A percentile compares a stretch with the other conserved stretches of the same genome.
Evolutionary conservation across 345 rosid genomes (phyloP).

Genomic region (Rhizophora mangle): DNA sequence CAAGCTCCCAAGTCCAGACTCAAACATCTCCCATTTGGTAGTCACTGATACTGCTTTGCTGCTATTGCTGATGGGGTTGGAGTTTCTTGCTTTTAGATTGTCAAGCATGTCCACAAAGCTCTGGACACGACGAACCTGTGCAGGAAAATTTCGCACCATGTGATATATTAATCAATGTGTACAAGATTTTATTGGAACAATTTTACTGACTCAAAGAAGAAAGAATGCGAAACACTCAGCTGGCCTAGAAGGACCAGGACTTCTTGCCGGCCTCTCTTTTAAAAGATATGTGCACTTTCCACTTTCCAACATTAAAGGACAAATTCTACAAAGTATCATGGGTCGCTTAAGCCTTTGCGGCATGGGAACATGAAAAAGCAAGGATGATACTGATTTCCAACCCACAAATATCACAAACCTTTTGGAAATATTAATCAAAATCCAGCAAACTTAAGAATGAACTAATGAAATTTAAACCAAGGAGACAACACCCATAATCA

Average conservation of each 20-base stretch:
- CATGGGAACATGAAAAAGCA: conserved; percentile 11
- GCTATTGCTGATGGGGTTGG: conserved; percentile 16
- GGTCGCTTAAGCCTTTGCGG: conserved; percentile 13
- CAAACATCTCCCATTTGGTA: conserved; percentile 36
- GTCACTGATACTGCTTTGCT: conserved; percentile 26
- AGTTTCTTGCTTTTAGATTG: conserved; percentile 38
- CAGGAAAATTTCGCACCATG: background rate
- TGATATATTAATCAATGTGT: too few species aligned
- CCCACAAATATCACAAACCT: background rate
- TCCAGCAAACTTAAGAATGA: background rate
- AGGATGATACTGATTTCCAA: background rate
- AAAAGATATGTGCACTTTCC: background rate
- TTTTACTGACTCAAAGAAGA: too few species aligned
- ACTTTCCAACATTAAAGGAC: conserved; percentile 25
- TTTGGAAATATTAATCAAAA: background rate
- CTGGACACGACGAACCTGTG: conserved; percentile 42
- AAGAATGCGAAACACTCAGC: too few species aligned
- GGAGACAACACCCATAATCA: background rate
- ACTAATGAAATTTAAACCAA: background rate
- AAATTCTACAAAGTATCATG: background rate
- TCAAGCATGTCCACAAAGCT: conserved; percentile 40
- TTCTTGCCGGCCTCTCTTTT: background rate
- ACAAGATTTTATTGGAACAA: too few species aligned
- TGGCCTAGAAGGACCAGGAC: too few species aligned
- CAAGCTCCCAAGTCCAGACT: conserved; percentile 34